Evolutionary conservation across 2,329 filamentous ascomycete genomes (phyloP).

Genomic region (Colletotrichum limetticola): DNA sequence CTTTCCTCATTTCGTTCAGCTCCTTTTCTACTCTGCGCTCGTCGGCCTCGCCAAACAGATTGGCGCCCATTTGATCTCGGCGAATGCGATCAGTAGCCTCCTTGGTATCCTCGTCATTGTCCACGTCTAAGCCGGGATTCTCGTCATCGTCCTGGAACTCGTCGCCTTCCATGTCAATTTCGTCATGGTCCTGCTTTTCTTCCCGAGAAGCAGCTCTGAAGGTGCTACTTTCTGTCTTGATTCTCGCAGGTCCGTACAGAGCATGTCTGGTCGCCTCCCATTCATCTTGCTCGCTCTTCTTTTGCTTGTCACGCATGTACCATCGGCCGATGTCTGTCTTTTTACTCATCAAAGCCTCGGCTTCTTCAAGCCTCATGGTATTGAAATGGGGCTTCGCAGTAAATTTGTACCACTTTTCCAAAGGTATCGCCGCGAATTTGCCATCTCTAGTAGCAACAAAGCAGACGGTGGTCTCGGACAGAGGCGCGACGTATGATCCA

Average conservation of each 20-base stretch:
- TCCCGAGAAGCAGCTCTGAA: constrained; percentile 69
- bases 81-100: constrained; percentile 78
- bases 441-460: constrained; percentile 73
- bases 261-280: constrained; percentile 68
- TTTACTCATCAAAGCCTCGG: constrained; percentile 84
- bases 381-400: constrained; percentile 83
- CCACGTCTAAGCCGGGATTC: constrained; percentile 76
- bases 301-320: constrained; percentile 77
- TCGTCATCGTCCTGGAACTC: constrained; percentile 93
- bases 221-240: constrained; percentile 77
- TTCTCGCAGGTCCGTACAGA: constrained; percentile 63
- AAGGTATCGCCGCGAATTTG: constrained; percentile 84
- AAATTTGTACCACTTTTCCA: constrained; percentile 97
- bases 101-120: constrained; percentile 84
- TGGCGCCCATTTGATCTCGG: constrained; percentile 85
- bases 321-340: constrained; percentile 82
- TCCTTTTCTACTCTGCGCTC: constrained; percentile 81
- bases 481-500: constrained; percentile 87
- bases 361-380: constrained; percentile 82
- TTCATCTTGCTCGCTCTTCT: constrained; percentile 65
- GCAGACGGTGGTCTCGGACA: constrained; percentile 87
- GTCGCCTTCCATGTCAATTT: constrained; percentile 74
- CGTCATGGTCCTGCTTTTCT: constrained; percentile 77
- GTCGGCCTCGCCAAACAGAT: constrained; percentile 78
- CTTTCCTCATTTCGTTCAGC: constrained; percentile 74